phyloP scores from a whole-genome alignment of 2,329 filamentous ascomycete species.

The Periconia digitata region DNA sequence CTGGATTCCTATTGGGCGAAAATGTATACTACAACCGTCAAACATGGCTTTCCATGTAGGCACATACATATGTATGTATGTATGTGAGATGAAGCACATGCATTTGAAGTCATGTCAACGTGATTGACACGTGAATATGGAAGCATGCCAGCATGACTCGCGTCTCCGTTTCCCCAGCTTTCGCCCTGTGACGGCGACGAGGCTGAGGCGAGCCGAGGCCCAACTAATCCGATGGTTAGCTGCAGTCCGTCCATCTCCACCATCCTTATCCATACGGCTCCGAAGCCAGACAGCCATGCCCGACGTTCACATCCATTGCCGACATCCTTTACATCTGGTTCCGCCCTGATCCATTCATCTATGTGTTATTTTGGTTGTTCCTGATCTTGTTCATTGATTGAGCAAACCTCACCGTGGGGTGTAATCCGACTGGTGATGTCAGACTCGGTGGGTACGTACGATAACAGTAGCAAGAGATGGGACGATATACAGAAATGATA shows the following conservation, averaged over 20 bases:
- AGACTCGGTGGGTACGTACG: conserved; percentile 44
- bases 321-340: background rate
- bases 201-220: conserved; percentile 22
- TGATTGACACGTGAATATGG: background rate
- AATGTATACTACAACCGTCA: too few relatives aligned
- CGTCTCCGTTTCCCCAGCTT: background rate
- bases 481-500: background rate
- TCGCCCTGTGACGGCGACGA: too few relatives aligned
- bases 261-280: conserved; percentile 9
- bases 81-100: too few relatives aligned
- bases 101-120: too few relatives aligned
- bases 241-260: conserved; percentile 11
- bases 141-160: background rate
- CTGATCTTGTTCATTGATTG: conserved; percentile 19
- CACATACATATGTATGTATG: too few relatives aligned
- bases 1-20: too few relatives aligned
- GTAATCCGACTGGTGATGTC: conserved; percentile 36
- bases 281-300: conserved; percentile 27
- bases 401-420: conserved; percentile 16
- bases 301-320: conserved; percentile 14
- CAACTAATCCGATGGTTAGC: background rate
- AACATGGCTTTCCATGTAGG: too few relatives aligned
- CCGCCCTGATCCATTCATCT: background rate
- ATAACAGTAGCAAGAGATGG: background rate
- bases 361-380: background rate